Evolutionary conservation across 768 basidiomycete genomes (phyloP).

Genomic region (Pulveroboletus sp.): DNA sequence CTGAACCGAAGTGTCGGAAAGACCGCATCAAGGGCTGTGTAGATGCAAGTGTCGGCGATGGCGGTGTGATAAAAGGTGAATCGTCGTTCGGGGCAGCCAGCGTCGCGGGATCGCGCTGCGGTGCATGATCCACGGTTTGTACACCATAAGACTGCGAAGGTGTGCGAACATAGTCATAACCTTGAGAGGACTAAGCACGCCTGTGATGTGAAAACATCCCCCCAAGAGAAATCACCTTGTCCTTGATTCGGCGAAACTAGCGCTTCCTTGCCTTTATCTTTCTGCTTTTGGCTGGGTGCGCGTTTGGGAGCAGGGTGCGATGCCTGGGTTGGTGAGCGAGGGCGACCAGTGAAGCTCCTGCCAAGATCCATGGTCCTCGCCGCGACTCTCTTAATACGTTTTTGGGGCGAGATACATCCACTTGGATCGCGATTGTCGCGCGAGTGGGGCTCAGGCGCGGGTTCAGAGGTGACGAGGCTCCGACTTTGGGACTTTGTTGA

Average conservation of each 20-base stretch:
- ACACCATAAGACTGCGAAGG: constrained; percentile 21
- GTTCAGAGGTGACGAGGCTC: constrained; percentile 22
- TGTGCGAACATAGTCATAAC: constrained; percentile 4
- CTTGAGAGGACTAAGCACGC: constrained; percentile 14
- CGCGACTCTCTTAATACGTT: constrained; percentile 51
- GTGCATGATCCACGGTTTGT: constrained; percentile 3
- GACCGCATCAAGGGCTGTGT: constrained; percentile 44
- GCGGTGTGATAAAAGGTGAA: constrained; percentile 69
- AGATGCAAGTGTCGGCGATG: constrained; percentile 51
- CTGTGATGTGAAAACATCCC: constrained; percentile 5
- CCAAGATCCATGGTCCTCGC: constrained; percentile 62
- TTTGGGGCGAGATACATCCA: constrained; percentile 31
- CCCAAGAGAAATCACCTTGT: constrained; percentile 28
- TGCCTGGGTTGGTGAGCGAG: constrained; percentile 27
- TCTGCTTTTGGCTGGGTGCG: constrained; percentile 52
- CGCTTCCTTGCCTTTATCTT: constrained; percentile 44
- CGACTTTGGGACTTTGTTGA: constrained; percentile 21
- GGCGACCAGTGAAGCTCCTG: constrained; percentile 46
- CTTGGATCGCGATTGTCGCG: constrained; percentile 27
- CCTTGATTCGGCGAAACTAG: constrained; percentile 19
- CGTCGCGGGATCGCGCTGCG: constrained; percentile 5
- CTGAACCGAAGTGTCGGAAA: constrained; percentile 69
- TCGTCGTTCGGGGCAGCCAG: constrained; percentile 36
- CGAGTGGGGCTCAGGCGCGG: constrained; percentile 31
- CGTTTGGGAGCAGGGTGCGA: constrained; percentile 41